Percentiles rank a stretch among this genome's conserved stretches.
Evolutionary conservation across 2,329 filamentous ascomycete species (phyloP).

Genomic region (Paecilomyces dactylethromorphus): DNA sequence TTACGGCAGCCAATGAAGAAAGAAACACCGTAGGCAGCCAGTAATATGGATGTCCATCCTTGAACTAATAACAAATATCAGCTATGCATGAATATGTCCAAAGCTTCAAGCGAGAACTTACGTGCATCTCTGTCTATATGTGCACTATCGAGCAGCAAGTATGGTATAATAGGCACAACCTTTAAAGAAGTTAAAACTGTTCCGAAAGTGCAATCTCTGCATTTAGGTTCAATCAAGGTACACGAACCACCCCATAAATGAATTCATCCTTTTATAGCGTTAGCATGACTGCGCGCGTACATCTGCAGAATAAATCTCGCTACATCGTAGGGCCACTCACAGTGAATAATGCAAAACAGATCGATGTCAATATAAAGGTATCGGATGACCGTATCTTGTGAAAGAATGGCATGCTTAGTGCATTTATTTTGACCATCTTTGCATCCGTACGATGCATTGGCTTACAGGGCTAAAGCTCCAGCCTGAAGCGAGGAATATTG

Average conservation of each 20-base stretch:
- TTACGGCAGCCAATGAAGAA: neutral
- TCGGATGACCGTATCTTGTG: neutral
- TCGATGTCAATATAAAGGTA: neutral
- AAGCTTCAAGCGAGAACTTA: neutral
- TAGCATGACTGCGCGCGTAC: neutral
- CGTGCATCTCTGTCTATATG: neutral
- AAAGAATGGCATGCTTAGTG: neutral
- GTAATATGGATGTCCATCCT: neutral
- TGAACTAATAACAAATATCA: neutral
- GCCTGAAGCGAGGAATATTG: neutral
- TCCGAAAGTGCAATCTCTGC: neutral
- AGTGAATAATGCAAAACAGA: conserved; percentile 1
- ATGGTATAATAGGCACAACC: neutral
- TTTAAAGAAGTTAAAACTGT: neutral
- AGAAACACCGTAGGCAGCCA: neutral
- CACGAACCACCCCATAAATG: neutral
- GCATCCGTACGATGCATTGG: neutral
- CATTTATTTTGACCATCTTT: neutral
- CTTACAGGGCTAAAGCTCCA: neutral
- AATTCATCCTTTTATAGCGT: neutral
- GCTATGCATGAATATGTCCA: neutral
- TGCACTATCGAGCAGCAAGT: neutral
- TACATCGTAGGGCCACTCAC: neutral
- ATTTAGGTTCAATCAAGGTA: neutral
- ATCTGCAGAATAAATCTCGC: neutral